Evolutionary conservation across 352 stramenopile species (phyloP).

Genomic region (Phytopythium aichiense): DNA sequence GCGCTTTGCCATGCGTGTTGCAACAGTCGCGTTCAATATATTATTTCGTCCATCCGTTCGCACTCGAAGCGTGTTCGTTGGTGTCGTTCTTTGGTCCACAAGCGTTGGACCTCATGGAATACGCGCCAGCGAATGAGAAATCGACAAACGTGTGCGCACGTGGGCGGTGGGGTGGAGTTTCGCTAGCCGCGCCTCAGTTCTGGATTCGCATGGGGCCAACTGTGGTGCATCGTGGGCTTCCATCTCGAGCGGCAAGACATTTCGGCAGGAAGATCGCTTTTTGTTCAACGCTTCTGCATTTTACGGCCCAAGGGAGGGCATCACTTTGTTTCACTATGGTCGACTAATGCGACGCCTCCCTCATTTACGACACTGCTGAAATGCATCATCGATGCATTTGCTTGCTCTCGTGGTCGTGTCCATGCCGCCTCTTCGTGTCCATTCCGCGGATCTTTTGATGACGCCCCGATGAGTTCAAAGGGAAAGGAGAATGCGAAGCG

Average conservation of each 20-base stretch:
- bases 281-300: too few relatives aligned
- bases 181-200: background rate
- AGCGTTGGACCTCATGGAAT: background rate
- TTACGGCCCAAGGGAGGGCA: too few relatives aligned
- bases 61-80: background rate
- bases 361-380: background rate
- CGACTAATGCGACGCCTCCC: too few relatives aligned
- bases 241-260: background rate
- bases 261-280: background rate
- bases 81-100: background rate
- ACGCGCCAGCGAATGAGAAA: too few relatives aligned
- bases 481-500: too few relatives aligned
- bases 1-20: background rate
- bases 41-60: background rate
- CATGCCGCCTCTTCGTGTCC: background rate
- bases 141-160: too few relatives aligned
- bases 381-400: background rate
- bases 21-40: background rate
- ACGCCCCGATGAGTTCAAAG: too few relatives aligned
- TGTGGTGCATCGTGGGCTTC: too few relatives aligned
- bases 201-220: too few relatives aligned
- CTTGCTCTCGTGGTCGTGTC: background rate
- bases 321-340: too few relatives aligned
- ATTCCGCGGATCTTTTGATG: background rate
- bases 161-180: too few relatives aligned